Evolutionary conservation across 2,329 filamentous ascomycete genomes (phyloP), one percentile per base, ranked within the genome.

Genomic region (Cadophora malorum): DNA sequence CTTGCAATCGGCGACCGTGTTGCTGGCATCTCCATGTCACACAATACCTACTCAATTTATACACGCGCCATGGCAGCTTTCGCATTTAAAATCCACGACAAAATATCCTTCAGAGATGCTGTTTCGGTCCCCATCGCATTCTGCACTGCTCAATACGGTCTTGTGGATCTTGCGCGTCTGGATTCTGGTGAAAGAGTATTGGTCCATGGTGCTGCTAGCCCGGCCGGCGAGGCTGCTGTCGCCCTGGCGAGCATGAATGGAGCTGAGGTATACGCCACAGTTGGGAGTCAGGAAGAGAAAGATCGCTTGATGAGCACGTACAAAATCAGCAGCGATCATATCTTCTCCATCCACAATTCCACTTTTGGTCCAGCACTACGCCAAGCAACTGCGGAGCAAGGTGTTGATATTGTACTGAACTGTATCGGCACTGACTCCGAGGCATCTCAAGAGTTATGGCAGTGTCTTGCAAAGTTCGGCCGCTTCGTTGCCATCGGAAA

Each of bases 401-500:
- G 75, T 45, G 74, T 78, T n/a, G 75, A 79, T 65, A 67, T 78
- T n/a, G 72, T 77, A 0, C 53, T 79, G 6, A 78, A 76, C 61
- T 76, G 38, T 53, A 74, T 45, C 50, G 66, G 72, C 1, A 63
- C 74, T 12, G 61, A 74, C 23, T 69, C 70, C 6, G 74, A 78
- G 5, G 69, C 68, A 0, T 65, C 76, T 8, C 71, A 72, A 25
- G 69, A 74, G 3, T 69, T 77, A 1, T 81, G 77, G 78, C 62
- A 74, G 4, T 80, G 76, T 63, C 56, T 82, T 0, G 76, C 78
- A 4, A 69, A 65, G 0, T 80, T 80, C 65, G 81, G 81, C 1
- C 72, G 78, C 0, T 81, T 83, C 47, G 61, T 83, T 0, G 80
- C 82, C 56, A 72, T 82, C 10, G 35, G 25, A 2, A 60, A 60